Evolutionary conservation across 306 rosid genomes (phyloP).

Genomic region (Hippophae tibetana): DNA sequence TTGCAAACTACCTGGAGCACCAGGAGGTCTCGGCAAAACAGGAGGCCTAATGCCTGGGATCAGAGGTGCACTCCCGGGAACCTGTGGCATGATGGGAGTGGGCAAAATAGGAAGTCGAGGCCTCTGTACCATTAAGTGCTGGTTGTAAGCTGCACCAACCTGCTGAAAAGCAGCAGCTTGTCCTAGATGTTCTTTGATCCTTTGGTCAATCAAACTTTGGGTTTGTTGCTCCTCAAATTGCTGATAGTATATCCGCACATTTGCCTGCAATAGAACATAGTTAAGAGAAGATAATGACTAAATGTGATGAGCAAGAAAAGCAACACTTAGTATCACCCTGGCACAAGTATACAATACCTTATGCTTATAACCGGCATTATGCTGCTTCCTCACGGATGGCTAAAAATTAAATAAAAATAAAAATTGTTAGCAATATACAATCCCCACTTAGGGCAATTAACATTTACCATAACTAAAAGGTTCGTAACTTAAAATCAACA

Average conservation of each 20-base stretch:
- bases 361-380: constrained; percentile 95
- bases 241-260: constrained; percentile 78
- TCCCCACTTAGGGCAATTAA: no score
- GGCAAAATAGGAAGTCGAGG: constrained; percentile 70
- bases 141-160: constrained; percentile 85
- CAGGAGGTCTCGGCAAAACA: constrained; percentile 79
- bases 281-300: constrained; percentile 1
- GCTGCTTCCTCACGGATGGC: constrained; percentile 99
- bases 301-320: not conserved
- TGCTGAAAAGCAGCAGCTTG: constrained; percentile 85
- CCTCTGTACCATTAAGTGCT: constrained; percentile 56
- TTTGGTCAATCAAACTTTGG: constrained; percentile 83
- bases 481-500: not conserved
- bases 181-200: constrained; percentile 96
- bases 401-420: constrained; percentile 23
- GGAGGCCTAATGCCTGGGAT: constrained; percentile 75
- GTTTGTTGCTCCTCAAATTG: constrained; percentile 97
- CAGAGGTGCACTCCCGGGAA: constrained; percentile 52
- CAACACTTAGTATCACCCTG: not conserved
- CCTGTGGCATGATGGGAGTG: constrained; percentile 48
- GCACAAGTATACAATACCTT: constrained; percentile 41
- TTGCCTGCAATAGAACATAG: constrained; percentile 41
- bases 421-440: constrained; percentile 4
- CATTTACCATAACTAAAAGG: not conserved
- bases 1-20: constrained; percentile 53